Conservation (phyloP, 2,329 filamentous ascomycete genomes). For the Aspergillus puulaauensis region DNA sequence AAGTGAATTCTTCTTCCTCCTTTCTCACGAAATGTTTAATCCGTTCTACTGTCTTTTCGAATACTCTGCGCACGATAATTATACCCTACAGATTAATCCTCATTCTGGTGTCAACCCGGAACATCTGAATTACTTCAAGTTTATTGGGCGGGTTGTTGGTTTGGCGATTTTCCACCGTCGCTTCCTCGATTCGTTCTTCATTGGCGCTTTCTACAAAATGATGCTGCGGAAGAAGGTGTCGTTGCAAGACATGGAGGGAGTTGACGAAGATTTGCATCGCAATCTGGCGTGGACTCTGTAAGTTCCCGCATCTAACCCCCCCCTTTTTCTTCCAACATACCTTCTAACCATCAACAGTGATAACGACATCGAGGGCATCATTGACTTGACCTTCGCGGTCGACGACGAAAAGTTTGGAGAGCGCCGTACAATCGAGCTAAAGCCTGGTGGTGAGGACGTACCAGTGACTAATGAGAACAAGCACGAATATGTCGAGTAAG, state of each 20-base stretch:
- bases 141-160: constrained; percentile 95
- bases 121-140: constrained; percentile 99
- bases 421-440: constrained; percentile 89
- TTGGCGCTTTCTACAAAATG: constrained; percentile 99
- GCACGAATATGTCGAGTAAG: constrained; percentile 92
- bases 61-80: constrained; percentile 99
- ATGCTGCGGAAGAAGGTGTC: constrained; percentile 89
- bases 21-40: constrained; percentile 99
- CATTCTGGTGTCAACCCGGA: constrained; percentile 99
- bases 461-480: constrained; percentile 99
- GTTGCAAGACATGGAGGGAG: constrained; percentile 96
- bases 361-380: constrained; percentile 91
- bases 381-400: constrained; percentile 94
- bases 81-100: constrained; percentile 98
- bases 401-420: constrained; percentile 98
- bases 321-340: not conserved
- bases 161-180: constrained; percentile 96
- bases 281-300: constrained; percentile 93
- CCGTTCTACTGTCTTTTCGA: constrained; percentile 99
- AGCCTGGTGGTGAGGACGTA: constrained; percentile 84
- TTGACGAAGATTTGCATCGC: constrained; percentile 95
- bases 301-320: constrained; percentile 25
- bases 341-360: constrained; percentile 53
- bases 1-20: constrained; percentile 98
- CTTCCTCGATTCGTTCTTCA: constrained; percentile 98